phyloP scores from a whole-genome alignment of 1,139 yeast species.

The Candida sanyaensis region DNA sequence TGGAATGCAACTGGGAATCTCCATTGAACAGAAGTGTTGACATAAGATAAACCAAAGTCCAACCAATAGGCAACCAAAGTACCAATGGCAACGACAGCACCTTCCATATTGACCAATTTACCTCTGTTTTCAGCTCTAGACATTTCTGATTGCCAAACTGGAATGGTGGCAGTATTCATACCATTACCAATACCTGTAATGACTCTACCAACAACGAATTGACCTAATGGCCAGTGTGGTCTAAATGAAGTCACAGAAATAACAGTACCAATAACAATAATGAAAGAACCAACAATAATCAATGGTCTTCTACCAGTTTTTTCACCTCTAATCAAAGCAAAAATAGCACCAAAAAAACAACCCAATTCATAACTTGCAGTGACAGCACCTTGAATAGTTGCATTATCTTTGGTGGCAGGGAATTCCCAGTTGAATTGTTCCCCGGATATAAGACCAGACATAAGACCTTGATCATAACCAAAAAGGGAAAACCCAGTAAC shows the following conservation, averaged over 20 bases:
- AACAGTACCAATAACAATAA: slow-evolving; percentile 65
- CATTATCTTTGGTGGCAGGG: slow-evolving; percentile 46
- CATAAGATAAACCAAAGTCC: slow-evolving; percentile 70
- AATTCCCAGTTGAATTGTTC: slow-evolving; percentile 57
- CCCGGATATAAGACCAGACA: slow-evolving; percentile 72
- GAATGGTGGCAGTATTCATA: slow-evolving; percentile 75
- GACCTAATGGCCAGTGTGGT: slow-evolving; percentile 55
- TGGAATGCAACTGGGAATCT: slow-evolving; percentile 51
- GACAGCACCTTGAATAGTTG: slow-evolving; percentile 65
- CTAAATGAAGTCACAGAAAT: slow-evolving; percentile 62
- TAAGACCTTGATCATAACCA: slow-evolving; percentile 82
- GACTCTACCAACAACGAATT: slow-evolving; percentile 72
- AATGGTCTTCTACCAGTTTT: slow-evolving; percentile 65
- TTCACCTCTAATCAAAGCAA: slow-evolving; percentile 67
- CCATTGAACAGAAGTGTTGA: slow-evolving; percentile 51
- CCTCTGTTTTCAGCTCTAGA: slow-evolving; percentile 75
- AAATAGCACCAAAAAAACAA: slow-evolving; percentile 72
- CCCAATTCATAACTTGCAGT: slow-evolving; percentile 77
- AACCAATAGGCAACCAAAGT: slow-evolving; percentile 76
- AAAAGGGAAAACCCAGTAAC: slow-evolving; percentile 68
- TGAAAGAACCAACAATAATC: slow-evolving; percentile 57
- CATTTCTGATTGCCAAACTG: slow-evolving; percentile 82
- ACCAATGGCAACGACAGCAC: slow-evolving; percentile 71
- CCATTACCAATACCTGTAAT: slow-evolving; percentile 83
- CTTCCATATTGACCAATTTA: slow-evolving; percentile 66